Percentiles rank a stretch among this genome's conserved stretches.
These are phyloP conservation scores for Tetragonia tetragonoides DNA, from an alignment of 148 eudicot species.

Conservation along the genomic window DNA sequence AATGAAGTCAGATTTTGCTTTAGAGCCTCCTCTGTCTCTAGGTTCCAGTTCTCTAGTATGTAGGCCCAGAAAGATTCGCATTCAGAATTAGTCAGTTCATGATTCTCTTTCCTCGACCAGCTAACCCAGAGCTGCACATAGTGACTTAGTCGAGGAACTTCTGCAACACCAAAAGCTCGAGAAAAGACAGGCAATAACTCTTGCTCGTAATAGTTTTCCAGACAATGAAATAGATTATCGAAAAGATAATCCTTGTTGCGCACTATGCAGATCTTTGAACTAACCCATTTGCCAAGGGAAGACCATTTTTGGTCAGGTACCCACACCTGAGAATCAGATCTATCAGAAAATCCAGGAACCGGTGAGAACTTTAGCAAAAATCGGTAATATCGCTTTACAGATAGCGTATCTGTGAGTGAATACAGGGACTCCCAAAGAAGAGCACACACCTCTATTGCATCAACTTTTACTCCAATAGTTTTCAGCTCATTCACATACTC, in stretches of 20 bases:
- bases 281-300: constrained; percentile 5
- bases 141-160: constrained; percentile 1
- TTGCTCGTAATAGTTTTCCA: constrained; percentile 11
- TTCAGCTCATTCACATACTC: not conserved
- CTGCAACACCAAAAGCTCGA: constrained; percentile 3
- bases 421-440: constrained; percentile 3
- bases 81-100: not conserved
- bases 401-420: constrained; percentile 7
- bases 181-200: constrained; percentile 10
- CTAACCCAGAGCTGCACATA: constrained; percentile 2
- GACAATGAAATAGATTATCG: not conserved
- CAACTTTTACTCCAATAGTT: constrained; percentile 12
- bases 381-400: not conserved
- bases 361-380: not conserved
- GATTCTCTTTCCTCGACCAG: constrained; percentile 3
- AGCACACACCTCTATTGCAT: not conserved
- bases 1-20: not conserved
- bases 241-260: not conserved
- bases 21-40: not conserved
- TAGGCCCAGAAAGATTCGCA: constrained; percentile 17
- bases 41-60: not conserved
- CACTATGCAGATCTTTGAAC: not conserved
- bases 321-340: constrained; percentile 9
- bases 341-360: not conserved
- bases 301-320: constrained; percentile 5